phyloP scores from a whole-genome alignment of 1,139 yeast species.

The Blastobotrys malaysiensis region DNA sequence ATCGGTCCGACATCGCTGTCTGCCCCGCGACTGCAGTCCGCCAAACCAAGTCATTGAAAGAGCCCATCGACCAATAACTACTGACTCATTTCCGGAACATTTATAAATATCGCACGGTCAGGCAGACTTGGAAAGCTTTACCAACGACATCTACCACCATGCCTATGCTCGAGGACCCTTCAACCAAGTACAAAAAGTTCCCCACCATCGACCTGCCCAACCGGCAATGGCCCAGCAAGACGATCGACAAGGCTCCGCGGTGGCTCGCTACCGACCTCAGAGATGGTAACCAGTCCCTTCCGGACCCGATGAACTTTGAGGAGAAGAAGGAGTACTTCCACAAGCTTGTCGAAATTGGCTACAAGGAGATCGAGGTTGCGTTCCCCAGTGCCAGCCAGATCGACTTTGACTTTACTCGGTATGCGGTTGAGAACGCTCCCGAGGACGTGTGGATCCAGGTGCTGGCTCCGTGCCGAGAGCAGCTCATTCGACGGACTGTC shows the following conservation, averaged over 20 bases:
- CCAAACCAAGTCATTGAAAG: not conserved
- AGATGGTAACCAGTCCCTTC: conserved; percentile 95
- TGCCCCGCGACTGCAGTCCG: not conserved
- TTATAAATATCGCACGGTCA: not conserved
- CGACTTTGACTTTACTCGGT: conserved; percentile 92
- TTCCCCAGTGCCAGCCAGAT: conserved; percentile 95
- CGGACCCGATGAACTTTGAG: conserved; percentile 91
- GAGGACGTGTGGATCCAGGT: conserved; percentile 91
- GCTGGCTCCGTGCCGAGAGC: conserved; percentile 87
- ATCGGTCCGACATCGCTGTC: not conserved
- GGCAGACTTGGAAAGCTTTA: not conserved
- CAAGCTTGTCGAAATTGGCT: conserved; percentile 82
- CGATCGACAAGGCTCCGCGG: conserved; percentile 78
- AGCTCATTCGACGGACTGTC: conserved; percentile 79
- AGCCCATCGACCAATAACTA: not conserved
- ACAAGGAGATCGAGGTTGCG: conserved; percentile 94
- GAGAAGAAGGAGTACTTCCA: conserved; percentile 87
- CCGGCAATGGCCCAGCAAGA: conserved; percentile 82
- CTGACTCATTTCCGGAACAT: not conserved
- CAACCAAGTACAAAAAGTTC: conserved; percentile 67
- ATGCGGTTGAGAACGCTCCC: conserved; percentile 89
- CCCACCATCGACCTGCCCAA: conserved; percentile 62
- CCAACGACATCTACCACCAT: conserved; percentile 13
- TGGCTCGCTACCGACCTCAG: conserved; percentile 95
- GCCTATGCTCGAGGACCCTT: conserved; percentile 66